Conservation (phyloP, 805 yeast genomes). For the Pichia paraexigua region DNA sequence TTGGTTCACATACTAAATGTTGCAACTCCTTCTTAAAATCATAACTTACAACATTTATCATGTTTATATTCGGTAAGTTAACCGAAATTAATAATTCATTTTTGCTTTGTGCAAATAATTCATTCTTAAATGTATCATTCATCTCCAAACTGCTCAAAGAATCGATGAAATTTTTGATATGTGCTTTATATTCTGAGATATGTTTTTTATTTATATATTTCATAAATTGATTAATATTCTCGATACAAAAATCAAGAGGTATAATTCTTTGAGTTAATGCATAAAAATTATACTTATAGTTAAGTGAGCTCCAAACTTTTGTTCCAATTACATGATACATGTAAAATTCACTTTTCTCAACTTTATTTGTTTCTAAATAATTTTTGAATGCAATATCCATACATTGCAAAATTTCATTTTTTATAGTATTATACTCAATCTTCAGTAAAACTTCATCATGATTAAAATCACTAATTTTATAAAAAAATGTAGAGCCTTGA, state of each 20-base stretch:
- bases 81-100: slow-evolving; percentile 40
- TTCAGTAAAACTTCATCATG: slow-evolving; percentile 35
- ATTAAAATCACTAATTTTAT: slow-evolving; percentile 34
- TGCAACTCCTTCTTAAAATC: slow-evolving; percentile 33
- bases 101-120: neutral
- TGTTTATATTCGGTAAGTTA: slow-evolving; percentile 51
- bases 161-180: slow-evolving; percentile 11
- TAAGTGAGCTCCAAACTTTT: slow-evolving; percentile 14
- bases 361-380: neutral
- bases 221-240: slow-evolving; percentile 4
- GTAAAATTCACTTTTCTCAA: slow-evolving; percentile 7
- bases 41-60: slow-evolving; percentile 51
- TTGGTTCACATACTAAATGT: slow-evolving; percentile 57
- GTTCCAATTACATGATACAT: slow-evolving; percentile 18
- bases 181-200: slow-evolving; percentile 6
- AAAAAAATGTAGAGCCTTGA: slow-evolving; percentile 62
- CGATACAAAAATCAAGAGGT: slow-evolving; percentile 10
- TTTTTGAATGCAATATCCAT: slow-evolving; percentile 14
- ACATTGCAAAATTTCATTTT: slow-evolving; percentile 34
- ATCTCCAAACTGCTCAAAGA: neutral
- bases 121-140: neutral
- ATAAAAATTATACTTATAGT: slow-evolving; percentile 23
- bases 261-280: slow-evolving; percentile 19
- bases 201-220: slow-evolving; percentile 13
- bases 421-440: slow-evolving; percentile 39